Evolutionary conservation across 345 rosid genomes (phyloP).

Genomic region (Euphorbia lathyris): DNA sequence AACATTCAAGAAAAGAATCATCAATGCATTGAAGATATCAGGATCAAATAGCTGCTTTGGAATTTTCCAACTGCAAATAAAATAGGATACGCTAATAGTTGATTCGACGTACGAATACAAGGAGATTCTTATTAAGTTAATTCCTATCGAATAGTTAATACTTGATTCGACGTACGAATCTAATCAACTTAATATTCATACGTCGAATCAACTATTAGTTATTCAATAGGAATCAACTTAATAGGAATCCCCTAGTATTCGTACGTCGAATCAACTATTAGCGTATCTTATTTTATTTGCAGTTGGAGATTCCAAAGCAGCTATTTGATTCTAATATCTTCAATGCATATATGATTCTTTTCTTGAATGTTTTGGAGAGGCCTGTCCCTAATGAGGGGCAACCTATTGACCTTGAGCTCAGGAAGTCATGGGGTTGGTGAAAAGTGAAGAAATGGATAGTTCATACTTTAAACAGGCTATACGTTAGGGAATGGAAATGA

Average conservation of each 20-base stretch:
- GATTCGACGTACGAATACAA: too few relatives aligned
- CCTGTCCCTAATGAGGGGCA: slow-evolving; percentile 94
- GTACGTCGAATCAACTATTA: too few relatives aligned
- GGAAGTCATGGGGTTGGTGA: slow-evolving; percentile 99
- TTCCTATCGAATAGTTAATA: too few relatives aligned
- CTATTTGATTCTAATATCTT: slow-evolving; percentile 72
- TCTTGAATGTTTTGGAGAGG: slow-evolving; percentile 85
- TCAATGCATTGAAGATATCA: slow-evolving; percentile 87
- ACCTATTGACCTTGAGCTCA: slow-evolving; percentile 77
- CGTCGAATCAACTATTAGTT: too few relatives aligned
- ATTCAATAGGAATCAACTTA: too few relatives aligned
- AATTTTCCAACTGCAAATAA: slow-evolving; percentile 76
- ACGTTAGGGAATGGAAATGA: too few relatives aligned
- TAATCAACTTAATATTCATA: too few relatives aligned
- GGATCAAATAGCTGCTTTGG: slow-evolving; percentile 81
- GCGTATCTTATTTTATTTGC: too few relatives aligned
- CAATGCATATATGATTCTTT: slow-evolving; percentile 91
- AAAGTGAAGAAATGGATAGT: slow-evolving; percentile 99
- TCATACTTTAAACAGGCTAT: slow-evolving; percentile 89
- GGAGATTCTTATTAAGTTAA: too few relatives aligned
- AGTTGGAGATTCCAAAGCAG: slow-evolving; percentile 97
- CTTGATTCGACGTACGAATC: too few relatives aligned
- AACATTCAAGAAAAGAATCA: slow-evolving; percentile 80
- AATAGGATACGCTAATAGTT: too few relatives aligned
- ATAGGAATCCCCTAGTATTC: too few relatives aligned